Conservation (phyloP, 371 early-diverging fungal genomes). For the Funneliformis caledonium region DNA sequence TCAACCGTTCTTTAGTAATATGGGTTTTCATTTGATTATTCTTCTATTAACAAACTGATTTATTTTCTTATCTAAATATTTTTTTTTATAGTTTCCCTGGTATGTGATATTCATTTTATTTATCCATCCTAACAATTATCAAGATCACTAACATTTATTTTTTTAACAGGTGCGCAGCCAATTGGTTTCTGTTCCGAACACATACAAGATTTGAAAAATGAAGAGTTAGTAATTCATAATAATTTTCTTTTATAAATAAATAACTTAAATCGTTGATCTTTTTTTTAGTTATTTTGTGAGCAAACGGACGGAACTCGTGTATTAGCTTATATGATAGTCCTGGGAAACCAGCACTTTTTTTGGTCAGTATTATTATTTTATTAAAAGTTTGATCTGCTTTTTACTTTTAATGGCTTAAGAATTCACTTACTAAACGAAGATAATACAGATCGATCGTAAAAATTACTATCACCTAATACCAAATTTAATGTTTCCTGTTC, state of each 20-base stretch:
- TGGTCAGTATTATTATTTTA: conserved; percentile 53
- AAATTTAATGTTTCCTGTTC: conserved; percentile 71
- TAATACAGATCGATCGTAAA: conserved; percentile 81
- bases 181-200: conserved; percentile 80
- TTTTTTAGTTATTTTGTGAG: conserved; percentile 85
- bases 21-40: neutral
- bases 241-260: neutral
- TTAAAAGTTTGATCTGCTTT: neutral
- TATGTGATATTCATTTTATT: neutral
- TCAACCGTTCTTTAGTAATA: neutral
- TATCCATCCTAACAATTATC: neutral
- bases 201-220: conserved; percentile 69
- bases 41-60: too few species aligned
- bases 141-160: neutral
- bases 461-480: conserved; percentile 76
- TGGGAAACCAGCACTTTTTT: conserved; percentile 60
- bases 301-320: conserved; percentile 97
- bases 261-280: neutral
- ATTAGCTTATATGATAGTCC: conserved; percentile 63
- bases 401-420: neutral
- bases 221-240: conserved; percentile 61
- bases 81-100: neutral
- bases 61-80: neutral
- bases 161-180: conserved; percentile 93
- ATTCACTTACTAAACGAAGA: neutral